Conservation (phyloP, 441 rosid genomes). For the Populus trichocarpa region DNA sequence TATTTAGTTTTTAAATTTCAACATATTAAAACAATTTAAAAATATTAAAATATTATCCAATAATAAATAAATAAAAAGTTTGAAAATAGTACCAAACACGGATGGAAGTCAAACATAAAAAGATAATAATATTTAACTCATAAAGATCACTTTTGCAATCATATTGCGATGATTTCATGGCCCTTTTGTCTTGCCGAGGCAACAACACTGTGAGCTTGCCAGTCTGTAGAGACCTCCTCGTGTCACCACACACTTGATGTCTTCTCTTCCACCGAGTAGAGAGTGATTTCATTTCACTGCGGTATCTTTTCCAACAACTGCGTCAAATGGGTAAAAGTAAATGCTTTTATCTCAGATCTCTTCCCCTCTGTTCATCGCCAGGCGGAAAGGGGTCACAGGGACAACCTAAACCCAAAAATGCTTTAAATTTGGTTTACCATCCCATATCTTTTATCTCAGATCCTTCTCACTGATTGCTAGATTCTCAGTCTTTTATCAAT, state of each 20-base stretch:
- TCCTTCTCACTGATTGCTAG: too few relatives aligned
- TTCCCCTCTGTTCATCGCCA: not conserved
- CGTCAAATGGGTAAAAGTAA: not conserved
- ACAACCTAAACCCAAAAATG: too few relatives aligned
- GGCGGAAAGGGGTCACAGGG: too few relatives aligned
- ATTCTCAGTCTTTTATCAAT: too few relatives aligned
- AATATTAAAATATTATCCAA: too few relatives aligned
- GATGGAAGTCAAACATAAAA: too few relatives aligned
- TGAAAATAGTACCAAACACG: too few relatives aligned
- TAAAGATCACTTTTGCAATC: slow-evolving; percentile 10
- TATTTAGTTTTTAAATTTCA: too few relatives aligned
- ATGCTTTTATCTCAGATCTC: not conserved
- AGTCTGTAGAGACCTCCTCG: slow-evolving; percentile 4
- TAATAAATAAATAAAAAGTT: rapidly evolving
- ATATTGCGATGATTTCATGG: slow-evolving; percentile 25
- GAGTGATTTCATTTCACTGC: not conserved
- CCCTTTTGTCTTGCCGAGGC: not conserved
- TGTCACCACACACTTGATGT: not conserved
- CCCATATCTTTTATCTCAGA: not conserved
- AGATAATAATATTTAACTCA: not conserved
- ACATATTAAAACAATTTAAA: too few relatives aligned
- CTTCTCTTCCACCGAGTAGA: not conserved
- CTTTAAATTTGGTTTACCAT: too few relatives aligned
- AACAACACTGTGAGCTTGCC: not conserved
- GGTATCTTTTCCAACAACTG: not conserved